These are phyloP conservation scores for Hortiboletus flavorubellus DNA, from an alignment of 768 basidiomycete species.

Conservation along the genomic window DNA sequence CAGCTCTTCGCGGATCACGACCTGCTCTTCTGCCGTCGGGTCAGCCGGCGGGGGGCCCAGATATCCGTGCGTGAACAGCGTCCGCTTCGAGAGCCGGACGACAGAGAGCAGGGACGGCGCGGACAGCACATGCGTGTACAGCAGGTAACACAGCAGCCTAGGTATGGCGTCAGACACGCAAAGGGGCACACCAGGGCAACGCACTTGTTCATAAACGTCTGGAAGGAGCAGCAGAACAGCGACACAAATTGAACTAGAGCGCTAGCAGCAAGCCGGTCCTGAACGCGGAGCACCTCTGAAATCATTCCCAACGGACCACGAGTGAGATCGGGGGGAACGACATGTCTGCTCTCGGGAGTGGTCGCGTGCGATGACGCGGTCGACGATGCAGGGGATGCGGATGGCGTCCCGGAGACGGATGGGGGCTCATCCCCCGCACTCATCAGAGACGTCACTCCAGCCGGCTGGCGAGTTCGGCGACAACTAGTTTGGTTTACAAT, in stretches of 20 bases:
- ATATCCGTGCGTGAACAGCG: conserved; percentile 88
- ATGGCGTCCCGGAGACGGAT: conserved; percentile 4
- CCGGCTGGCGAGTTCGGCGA: not conserved
- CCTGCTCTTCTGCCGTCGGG: conserved; percentile 76
- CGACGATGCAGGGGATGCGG: conserved; percentile 28
- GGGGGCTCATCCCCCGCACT: not conserved
- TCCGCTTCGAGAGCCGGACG: conserved; percentile 56
- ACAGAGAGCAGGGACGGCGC: conserved; percentile 50
- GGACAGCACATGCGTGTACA: conserved; percentile 54
- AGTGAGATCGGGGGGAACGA: conserved; percentile 35
- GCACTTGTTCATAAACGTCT: conserved; percentile 60
- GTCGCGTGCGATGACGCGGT: conserved; percentile 14
- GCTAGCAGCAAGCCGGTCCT: conserved; percentile 46
- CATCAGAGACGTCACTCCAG: not conserved
- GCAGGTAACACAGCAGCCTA: conserved; percentile 68
- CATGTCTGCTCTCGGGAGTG: conserved; percentile 3
- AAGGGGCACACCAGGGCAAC: conserved; percentile 3
- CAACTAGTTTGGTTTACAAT: conserved; percentile 49
- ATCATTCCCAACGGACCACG: conserved; percentile 44
- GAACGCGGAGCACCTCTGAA: conserved; percentile 47
- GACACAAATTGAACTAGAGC: conserved; percentile 44
- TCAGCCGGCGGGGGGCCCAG: conserved; percentile 71
- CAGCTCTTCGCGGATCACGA: conserved; percentile 44
- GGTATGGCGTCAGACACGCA: conserved; percentile 8
- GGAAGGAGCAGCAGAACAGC: conserved; percentile 45